Base-by-base conservation (phyloP, 1,284 basidiomycete genomes). In the Boletus semigastroideus region DNA sequence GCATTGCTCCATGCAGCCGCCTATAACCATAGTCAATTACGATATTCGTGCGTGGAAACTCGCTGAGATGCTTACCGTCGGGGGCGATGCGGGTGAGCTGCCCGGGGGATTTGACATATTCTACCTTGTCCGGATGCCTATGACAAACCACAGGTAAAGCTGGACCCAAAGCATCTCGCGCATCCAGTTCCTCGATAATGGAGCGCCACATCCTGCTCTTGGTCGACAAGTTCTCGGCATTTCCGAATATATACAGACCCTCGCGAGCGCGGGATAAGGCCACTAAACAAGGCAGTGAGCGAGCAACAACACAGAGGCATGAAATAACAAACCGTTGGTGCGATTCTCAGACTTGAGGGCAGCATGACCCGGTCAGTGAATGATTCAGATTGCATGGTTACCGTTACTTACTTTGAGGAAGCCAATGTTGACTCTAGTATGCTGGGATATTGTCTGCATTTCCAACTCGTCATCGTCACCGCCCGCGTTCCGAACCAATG, bases 191-290 rank as follows among this genome's bases (percentile, higher is more conserved):
- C 13, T 81, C 72, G 3, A 88, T 66, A 16, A 91, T 72, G 0
- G 66, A 68, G 0, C 63, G 59, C 90, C 90, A 91, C 74, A 86
- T 87, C 8, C 60, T 43, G 52, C 78, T 84, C 61, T 64, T 71
- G 34, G 64, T 64, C 4, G 75, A 67, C 20, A 84, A 61, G 52
- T 84, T 75, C 1, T 68, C 60, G 0, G 83, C 78, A 53, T 90
- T 88, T 13, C 88, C 88, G 4, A 91, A 70, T 33, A 91, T 82
- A 59, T 77, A 89, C 13, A 90, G 70, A 4, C 87, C 88, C 53
- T 90, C 78, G 42, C 80, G 77, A 5, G 88, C 87, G 19, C 87
- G 76, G 19, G 87, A 90, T n/a, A 91, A 63, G 0, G 87, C 87
- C 22, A 91, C 87, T 78, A 74, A 34, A 25, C 25, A 7, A 36